Conservation (phyloP, 176 grass and related monocot genomes). For the Cymbopogon citratus region DNA sequence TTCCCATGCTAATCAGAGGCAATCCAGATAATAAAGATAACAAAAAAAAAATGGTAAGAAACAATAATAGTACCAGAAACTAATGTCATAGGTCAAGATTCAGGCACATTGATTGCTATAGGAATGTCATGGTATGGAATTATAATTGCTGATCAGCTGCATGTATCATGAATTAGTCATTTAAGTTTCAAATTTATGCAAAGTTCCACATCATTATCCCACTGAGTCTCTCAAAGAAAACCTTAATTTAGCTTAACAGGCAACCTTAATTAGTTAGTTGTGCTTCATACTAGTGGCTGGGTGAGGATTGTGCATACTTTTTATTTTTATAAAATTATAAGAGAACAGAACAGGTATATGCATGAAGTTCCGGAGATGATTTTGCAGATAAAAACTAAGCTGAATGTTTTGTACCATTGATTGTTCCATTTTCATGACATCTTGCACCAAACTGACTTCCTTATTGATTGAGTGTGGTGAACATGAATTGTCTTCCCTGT, state of each 20-base stretch:
- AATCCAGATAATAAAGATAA: neutral
- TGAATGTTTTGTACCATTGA: neutral
- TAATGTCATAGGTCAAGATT: neutral
- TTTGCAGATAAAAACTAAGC: neutral
- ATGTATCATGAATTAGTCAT: neutral
- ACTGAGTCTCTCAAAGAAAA: neutral
- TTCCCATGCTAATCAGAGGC: neutral
- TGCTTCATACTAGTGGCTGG: neutral
- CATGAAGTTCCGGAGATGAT: neutral
- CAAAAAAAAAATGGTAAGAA: neutral
- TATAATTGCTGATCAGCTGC: neutral
- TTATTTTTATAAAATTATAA: neutral
- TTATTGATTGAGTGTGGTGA: neutral
- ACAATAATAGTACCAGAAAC: neutral
- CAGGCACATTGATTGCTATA: neutral
- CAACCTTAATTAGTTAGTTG: neutral
- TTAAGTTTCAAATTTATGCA: neutral
- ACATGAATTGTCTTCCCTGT: neutral
- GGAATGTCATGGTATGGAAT: neutral
- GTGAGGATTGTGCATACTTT: neutral
- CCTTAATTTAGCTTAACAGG: neutral
- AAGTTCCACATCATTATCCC: neutral
- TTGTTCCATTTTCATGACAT: neutral
- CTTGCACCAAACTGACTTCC: neutral
- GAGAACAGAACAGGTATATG: neutral